Evolutionary conservation across 2,329 filamentous ascomycete genomes (phyloP), one percentile per base, ranked within the genome.

Genomic region (Drechslerella stenobrocha): DNA sequence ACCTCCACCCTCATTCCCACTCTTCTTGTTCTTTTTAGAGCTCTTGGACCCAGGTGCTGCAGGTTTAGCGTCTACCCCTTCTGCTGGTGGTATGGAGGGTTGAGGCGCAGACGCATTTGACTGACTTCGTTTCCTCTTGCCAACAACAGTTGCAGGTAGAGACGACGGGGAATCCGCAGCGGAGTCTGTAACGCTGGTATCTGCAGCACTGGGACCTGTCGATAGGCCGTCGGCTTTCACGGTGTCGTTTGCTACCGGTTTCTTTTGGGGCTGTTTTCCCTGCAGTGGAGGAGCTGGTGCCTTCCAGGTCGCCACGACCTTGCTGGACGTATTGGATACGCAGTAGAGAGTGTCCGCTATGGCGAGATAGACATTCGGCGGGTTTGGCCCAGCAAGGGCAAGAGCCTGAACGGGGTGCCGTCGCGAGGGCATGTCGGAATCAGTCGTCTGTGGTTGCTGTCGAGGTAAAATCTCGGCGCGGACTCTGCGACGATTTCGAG

Each of bases 71-170:
- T 37, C 58, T 48, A 44, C 3, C 13, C 40, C 50, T 15, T 32
- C 22, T 1, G 32, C 18, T n/a, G 46, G 1, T 30, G 5, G 28
- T 11, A 30, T 30, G 44, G 22, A 23, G 15, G 44, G 46, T 11
- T 35, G n/a, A 11, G 35, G 45, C 3, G 45, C 35, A 24, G 63
- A 44, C n/a, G 50, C 44, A 34, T 47, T 47, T 6, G 63, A 67
- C 1, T 53, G 63, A 47, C 63, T 67, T 52, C 63, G 51, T 60
- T 67, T 67, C 34, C 63, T 48, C 20, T 67, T 67, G 8, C 63
- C 63, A 26, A 42, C 45, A 2, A 47, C 20, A 15, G 64, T 30
- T 7, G 28, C 26, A 2, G 18, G 5, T 9, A 32, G 24, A 9
- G 58, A 59, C 20, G 64, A 32, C 47, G 63, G 42, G 8, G 53